These are phyloP conservation scores for Heliamphora ciliata DNA, from an alignment of 179 eudicot genomes.

Conservation along the genomic window DNA sequence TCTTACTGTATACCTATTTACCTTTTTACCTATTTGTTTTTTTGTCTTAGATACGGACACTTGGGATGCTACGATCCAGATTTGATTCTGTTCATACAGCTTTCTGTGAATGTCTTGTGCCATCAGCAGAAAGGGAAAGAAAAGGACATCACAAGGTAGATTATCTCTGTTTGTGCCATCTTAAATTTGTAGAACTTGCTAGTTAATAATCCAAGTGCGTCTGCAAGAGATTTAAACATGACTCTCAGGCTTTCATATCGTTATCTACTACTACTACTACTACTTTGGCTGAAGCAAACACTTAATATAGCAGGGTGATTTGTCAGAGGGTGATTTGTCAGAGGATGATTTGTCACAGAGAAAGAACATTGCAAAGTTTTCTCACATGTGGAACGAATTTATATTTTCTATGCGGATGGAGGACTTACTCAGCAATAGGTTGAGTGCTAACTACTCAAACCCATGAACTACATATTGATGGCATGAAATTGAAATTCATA, in stretches of 20 bases:
- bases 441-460: conserved; percentile 22
- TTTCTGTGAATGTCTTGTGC: conserved; percentile 78
- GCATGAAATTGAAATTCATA: background rate
- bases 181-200: background rate
- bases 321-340: conserved; percentile 42
- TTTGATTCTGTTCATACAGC: conserved; percentile 86
- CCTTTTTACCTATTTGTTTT: background rate
- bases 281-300: background rate
- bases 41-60: conserved; percentile 66
- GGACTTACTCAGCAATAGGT: conserved; percentile 86
- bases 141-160: conserved; percentile 44
- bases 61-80: conserved; percentile 95
- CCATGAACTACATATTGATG: background rate
- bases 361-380: conserved; percentile 76
- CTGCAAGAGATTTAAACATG: conserved; percentile 15
- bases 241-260: background rate
- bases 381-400: conserved; percentile 99
- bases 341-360: conserved; percentile 48
- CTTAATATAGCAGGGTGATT: conserved; percentile 37
- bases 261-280: background rate
- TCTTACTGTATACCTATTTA: background rate
- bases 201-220: background rate
- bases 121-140: conserved; percentile 40
- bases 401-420: conserved; percentile 75
- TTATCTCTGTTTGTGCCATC: conserved; percentile 6